Conservation (phyloP, 1,139 yeast genomes). For the Meyerozyma carpophila region DNA sequence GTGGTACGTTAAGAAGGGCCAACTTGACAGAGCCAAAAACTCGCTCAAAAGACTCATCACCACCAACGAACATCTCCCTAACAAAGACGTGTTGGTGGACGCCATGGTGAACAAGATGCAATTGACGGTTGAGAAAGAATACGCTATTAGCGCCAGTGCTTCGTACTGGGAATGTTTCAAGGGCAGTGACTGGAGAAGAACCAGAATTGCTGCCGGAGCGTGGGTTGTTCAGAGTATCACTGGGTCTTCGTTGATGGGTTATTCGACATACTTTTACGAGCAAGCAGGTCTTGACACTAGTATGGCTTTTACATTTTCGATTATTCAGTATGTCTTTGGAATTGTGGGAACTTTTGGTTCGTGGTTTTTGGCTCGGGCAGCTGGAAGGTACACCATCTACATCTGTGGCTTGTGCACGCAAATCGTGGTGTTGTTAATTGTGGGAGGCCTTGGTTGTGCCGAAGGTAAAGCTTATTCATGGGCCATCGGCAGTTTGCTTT, state of each 20-base stretch:
- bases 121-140: constrained; percentile 43
- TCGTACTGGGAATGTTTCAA: constrained; percentile 46
- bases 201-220: constrained; percentile 44
- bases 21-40: constrained; percentile 27
- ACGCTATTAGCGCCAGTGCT: constrained; percentile 22
- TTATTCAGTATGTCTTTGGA: constrained; percentile 45
- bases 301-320: constrained; percentile 41
- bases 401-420: constrained; percentile 36
- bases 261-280: constrained; percentile 49
- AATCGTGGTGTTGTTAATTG: constrained; percentile 31
- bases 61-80: constrained; percentile 26
- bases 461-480: constrained; percentile 21
- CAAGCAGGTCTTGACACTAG: constrained; percentile 45
- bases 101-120: constrained; percentile 40
- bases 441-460: constrained; percentile 34
- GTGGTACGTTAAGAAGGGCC: constrained; percentile 36
- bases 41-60: constrained; percentile 31
- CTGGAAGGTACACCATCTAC: constrained; percentile 48
- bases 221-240: constrained; percentile 48
- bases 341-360: constrained; percentile 46
- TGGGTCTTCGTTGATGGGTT: constrained; percentile 50
- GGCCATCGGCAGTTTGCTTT: constrained; percentile 46
- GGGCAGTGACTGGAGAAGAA: constrained; percentile 49
- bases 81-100: constrained; percentile 28
- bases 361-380: constrained; percentile 41